Conservation (phyloP, 257 asterid genomes). For the Przewalskia tangutica region DNA sequence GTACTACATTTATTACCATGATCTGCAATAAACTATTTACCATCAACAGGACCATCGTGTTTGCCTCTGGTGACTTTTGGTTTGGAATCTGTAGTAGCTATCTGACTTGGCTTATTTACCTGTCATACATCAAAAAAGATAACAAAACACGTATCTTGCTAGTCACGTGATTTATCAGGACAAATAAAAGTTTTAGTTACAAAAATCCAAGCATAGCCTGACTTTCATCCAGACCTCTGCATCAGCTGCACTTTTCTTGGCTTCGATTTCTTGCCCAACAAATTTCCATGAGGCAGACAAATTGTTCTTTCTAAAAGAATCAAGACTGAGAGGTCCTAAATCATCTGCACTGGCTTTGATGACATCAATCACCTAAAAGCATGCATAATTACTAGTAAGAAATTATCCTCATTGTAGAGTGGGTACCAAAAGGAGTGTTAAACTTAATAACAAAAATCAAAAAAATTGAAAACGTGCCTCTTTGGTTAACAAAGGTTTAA, state of each 20-base stretch:
- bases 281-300: slow-evolving; percentile 72
- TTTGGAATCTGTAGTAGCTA: slow-evolving; percentile 24
- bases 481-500: slow-evolving; percentile 49
- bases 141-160: slow-evolving; percentile 17
- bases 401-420: neutral
- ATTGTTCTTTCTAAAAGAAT: slow-evolving; percentile 52
- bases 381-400: neutral
- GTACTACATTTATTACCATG: neutral
- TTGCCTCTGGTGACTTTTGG: slow-evolving; percentile 36
- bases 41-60: slow-evolving; percentile 32
- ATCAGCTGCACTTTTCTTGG: slow-evolving; percentile 25
- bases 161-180: slow-evolving; percentile 3
- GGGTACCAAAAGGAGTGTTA: neutral
- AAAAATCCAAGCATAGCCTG: slow-evolving; percentile 1
- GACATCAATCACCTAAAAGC: slow-evolving; percentile 60
- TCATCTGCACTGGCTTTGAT: slow-evolving; percentile 57
- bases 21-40: slow-evolving; percentile 26
- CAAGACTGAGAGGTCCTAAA: slow-evolving; percentile 63
- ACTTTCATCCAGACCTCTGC: slow-evolving; percentile 40
- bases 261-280: slow-evolving; percentile 27
- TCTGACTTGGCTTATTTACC: slow-evolving; percentile 29
- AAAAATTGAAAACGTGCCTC: slow-evolving; percentile 34
- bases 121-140: slow-evolving; percentile 5
- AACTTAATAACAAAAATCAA: neutral
- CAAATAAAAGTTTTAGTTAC: neutral